Evolutionary conservation across 2,329 filamentous ascomycete genomes (phyloP), one percentile per base, ranked within the genome.

Genomic region (Tolypocladium tropicale): DNA sequence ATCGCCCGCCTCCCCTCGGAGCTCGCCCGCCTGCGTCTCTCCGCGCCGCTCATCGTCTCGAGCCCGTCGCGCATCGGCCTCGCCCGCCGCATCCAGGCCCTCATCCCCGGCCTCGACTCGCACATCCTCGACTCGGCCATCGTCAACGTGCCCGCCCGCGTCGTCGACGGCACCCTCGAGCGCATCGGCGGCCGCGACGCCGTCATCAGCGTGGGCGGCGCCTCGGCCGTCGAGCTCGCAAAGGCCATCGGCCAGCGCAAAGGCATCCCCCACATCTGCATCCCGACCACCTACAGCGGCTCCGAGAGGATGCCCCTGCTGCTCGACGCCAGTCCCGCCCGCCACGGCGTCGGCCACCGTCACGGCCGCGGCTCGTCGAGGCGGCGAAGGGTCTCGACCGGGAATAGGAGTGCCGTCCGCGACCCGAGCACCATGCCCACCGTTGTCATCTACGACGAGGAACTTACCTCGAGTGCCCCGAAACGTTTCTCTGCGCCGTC

Each of bases 171-270:
- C 23, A 65, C 64, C 10, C 58, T 69, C 23, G 55, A 62, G 6
- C 61, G 64, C 18, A 64, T 70, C 6, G 55, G 64, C 6, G 69
- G 68, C 4, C 77, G 78, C 21, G 84, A 86, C 65, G 76, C 76
- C 32, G 73, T 86, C 41, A 71, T 85, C 49, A 84, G 80, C 43
- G 79, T 86, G 58, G 84, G 84, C 6, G 82, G 83, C 53, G 81
- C 82, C 32, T 83, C 80, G 55, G 84, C 82, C 2, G 81, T 83
- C 54, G 81, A 81, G 2, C 68, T 86, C 25, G 80, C 80, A 2
- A 79, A 81, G 60, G 76, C 78, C 1, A 75, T 84, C 54, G 75
- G 74, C 51, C 69, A 78, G 52, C 74, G 77, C 46, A 81, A 79
- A 36, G 74, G 73, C 0, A 70, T 83, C 36, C 78, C 78, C 23